Evolutionary conservation across 306 rosid species (phyloP).

Genomic region (Arachis hypogaea): DNA sequence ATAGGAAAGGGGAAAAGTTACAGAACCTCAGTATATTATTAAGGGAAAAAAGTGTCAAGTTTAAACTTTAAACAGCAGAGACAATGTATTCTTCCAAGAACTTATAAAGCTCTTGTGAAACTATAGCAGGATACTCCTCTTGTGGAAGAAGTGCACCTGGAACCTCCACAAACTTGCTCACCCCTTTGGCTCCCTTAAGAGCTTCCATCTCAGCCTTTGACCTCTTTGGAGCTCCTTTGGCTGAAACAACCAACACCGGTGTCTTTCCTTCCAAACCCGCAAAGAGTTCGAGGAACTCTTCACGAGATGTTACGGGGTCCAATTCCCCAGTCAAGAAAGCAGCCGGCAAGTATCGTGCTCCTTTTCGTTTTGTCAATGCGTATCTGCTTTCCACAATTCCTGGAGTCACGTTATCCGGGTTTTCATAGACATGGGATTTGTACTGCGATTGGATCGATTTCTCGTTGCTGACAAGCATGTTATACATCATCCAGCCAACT

Average conservation of each 20-base stretch:
- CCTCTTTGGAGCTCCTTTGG: conserved; percentile 82
- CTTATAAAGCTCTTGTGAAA: conserved; percentile 77
- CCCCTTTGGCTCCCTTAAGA: conserved; percentile 83
- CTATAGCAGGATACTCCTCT: conserved; percentile 78
- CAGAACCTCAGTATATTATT: conserved; percentile 1
- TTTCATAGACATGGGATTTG: conserved; percentile 88
- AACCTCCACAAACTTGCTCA: conserved; percentile 82
- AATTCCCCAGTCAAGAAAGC: conserved; percentile 85
- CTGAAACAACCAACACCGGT: conserved; percentile 72
- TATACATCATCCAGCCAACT: conserved; percentile 97
- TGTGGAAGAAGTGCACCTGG: conserved; percentile 98
- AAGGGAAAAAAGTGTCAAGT: not conserved
- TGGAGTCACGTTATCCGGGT: conserved; percentile 85
- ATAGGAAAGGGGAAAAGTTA: conserved; percentile 14
- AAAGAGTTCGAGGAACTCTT: conserved; percentile 82
- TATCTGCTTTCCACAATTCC: conserved; percentile 77
- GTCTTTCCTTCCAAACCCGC: conserved; percentile 70
- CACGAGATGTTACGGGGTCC: conserved; percentile 81
- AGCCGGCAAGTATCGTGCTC: conserved; percentile 87
- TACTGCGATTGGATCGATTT: conserved; percentile 89
- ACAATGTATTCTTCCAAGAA: conserved; percentile 70
- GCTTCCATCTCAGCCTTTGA: conserved; percentile 98
- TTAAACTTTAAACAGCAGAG: conserved; percentile 32
- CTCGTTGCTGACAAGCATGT: conserved; percentile 90
- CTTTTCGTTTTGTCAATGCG: conserved; percentile 74